Percentiles rank a stretch among this genome's conserved stretches.
Conservation (phyloP, 2,329 filamentous ascomycete genomes). For the Xylariaceae sp. region DNA sequence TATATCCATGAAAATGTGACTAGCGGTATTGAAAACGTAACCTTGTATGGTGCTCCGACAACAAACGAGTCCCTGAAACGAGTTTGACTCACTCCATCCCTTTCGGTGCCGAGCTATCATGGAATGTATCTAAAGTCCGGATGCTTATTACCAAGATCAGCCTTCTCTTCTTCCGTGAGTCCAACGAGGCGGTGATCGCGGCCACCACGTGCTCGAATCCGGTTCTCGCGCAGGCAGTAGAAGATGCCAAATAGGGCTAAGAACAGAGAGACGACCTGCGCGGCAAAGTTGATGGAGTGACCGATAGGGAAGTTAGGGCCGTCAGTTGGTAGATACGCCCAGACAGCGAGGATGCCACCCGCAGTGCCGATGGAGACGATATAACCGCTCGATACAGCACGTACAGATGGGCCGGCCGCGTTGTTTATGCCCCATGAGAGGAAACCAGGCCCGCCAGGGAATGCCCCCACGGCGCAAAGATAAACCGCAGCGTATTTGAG, state of each 20-base stretch:
- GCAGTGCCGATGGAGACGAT: constrained; percentile 61
- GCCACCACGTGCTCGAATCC: constrained; percentile 52
- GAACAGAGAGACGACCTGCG: constrained; percentile 52
- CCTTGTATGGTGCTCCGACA: background rate
- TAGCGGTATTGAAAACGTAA: too few species aligned
- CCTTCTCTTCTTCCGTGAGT: constrained; percentile 51
- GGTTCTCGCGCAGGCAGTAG: constrained; percentile 62
- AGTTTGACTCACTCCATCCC: background rate
- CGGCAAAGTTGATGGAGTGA: constrained; percentile 62
- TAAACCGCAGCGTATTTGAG: constrained; percentile 58
- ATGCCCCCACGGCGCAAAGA: constrained; percentile 61
- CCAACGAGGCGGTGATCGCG: constrained; percentile 57
- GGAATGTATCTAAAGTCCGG: constrained; percentile 63
- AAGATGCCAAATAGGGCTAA: constrained; percentile 55
- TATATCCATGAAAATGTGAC: too few species aligned
- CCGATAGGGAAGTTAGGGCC: constrained; percentile 54
- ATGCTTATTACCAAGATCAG: constrained; percentile 58
- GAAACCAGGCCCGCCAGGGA: constrained; percentile 64
- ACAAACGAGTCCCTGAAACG: background rate
- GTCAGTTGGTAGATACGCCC: constrained; percentile 58
- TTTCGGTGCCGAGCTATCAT: constrained; percentile 9
- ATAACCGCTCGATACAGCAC: constrained; percentile 61
- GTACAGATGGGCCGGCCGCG: constrained; percentile 59
- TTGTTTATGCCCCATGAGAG: constrained; percentile 66
- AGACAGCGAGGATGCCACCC: constrained; percentile 61